phyloP scores from a whole-genome alignment of 1,284 basidiomycete genomes.

The Golubevia sp. region DNA sequence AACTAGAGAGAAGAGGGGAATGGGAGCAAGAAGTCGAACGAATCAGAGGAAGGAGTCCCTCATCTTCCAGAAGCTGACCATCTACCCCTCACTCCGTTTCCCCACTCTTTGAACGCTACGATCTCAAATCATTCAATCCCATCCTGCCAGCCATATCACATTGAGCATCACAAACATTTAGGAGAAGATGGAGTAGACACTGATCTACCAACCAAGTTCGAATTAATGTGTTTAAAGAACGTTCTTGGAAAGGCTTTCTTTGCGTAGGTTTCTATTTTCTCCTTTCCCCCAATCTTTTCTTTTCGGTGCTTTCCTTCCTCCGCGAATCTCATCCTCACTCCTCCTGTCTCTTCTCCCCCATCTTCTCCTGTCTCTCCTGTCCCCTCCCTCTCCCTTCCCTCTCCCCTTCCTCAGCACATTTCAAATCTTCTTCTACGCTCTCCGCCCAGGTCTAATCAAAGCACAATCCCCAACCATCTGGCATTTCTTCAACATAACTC shows the following conservation, averaged over 20 bases:
- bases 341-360: not conserved
- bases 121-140: slow-evolving; percentile 27
- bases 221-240: slow-evolving; percentile 85
- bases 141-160: slow-evolving; percentile 75
- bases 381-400: slow-evolving; percentile 2
- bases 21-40: too few species aligned
- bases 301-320: not conserved
- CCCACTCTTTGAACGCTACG: slow-evolving; percentile 18
- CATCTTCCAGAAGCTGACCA: too few species aligned
- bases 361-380: not conserved
- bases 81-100: too few species aligned
- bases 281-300: not conserved
- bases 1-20: too few species aligned
- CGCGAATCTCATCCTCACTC: not conserved
- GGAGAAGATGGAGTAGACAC: slow-evolving; percentile 97
- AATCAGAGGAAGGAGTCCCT: too few species aligned
- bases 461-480: slow-evolving; percentile 79
- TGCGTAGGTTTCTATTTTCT: slow-evolving; percentile 63
- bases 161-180: slow-evolving; percentile 81
- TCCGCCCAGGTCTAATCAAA: slow-evolving; percentile 92
- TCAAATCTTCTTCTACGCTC: slow-evolving; percentile 96
- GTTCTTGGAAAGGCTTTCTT: slow-evolving; percentile 98
- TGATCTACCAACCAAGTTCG: slow-evolving; percentile 84
- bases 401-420: slow-evolving; percentile 68
- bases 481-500: slow-evolving; percentile 78